A percentile compares a stretch with the other conserved stretches of the same genome.
Conservation (phyloP, 2,329 filamentous ascomycete genomes). For the Diaporthe sp. region DNA sequence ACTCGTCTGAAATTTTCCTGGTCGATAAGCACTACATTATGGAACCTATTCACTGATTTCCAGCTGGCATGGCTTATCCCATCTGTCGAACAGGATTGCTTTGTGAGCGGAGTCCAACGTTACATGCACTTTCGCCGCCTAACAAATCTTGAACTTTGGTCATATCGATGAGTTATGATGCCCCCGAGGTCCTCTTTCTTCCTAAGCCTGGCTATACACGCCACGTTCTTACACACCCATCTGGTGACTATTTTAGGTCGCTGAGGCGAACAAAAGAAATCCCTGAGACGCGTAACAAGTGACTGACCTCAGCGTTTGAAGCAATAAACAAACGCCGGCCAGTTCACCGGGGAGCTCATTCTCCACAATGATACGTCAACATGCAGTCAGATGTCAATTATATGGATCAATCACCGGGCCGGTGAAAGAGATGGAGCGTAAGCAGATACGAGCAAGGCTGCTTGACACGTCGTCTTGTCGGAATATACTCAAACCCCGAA, state of each 20-base stretch:
- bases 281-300: too few relatives aligned
- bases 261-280: not conserved
- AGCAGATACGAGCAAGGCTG: not conserved
- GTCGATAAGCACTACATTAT: not conserved
- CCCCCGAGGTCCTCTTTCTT: not conserved
- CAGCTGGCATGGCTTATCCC: not conserved
- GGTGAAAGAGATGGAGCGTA: not conserved
- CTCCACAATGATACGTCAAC: not conserved
- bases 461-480: not conserved
- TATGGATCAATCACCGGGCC: conserved; percentile 9
- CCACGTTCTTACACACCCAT: not conserved
- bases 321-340: not conserved
- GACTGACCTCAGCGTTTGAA: not conserved
- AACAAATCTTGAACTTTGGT: not conserved
- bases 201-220: too few relatives aligned
- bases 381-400: not conserved
- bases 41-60: not conserved
- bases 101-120: not conserved
- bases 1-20: too few relatives aligned
- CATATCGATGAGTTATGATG: not conserved
- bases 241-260: not conserved
- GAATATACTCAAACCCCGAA: not conserved
- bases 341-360: not conserved
- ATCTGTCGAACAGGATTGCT: not conserved
- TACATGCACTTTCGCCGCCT: not conserved